Percentiles rank a stretch among this genome's conserved stretches.
These are phyloP conservation scores for Populus simonii DNA, from an alignment of 345 rosid species.

Conservation along the genomic window DNA sequence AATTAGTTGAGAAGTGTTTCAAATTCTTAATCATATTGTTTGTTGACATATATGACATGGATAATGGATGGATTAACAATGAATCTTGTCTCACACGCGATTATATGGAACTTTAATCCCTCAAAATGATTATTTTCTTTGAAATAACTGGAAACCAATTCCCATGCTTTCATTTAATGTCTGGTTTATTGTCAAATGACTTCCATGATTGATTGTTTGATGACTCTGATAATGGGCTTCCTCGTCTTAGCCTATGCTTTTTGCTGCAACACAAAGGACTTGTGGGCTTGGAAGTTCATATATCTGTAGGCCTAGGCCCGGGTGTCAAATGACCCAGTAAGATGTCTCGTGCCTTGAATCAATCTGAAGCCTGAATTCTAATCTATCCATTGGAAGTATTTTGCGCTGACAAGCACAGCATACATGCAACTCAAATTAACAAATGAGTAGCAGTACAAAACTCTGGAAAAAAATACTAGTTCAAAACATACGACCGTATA, in stretches of 20 bases:
- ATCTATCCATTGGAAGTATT: not conserved
- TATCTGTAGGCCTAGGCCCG: not conserved
- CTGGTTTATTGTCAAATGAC: not conserved
- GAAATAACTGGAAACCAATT: not conserved
- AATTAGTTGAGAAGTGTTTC: not conserved
- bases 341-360: not conserved
- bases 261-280: not conserved
- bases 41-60: not conserved
- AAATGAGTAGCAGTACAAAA: not conserved
- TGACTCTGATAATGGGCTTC: not conserved
- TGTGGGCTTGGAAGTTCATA: not conserved
- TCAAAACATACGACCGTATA: not conserved
- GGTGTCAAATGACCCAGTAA: not conserved
- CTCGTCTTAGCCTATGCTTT: not conserved
- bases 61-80: not conserved
- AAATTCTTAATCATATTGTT: conserved; percentile 6
- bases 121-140: not conserved
- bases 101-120: not conserved
- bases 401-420: not conserved
- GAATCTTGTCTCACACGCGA: not conserved
- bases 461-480: not conserved
- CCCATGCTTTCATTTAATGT: not conserved
- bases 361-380: not conserved
- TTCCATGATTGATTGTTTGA: not conserved
- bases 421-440: not conserved